phyloP scores from a whole-genome alignment of 192 early-diverging fungal species.

The Podila horticola region DNA sequence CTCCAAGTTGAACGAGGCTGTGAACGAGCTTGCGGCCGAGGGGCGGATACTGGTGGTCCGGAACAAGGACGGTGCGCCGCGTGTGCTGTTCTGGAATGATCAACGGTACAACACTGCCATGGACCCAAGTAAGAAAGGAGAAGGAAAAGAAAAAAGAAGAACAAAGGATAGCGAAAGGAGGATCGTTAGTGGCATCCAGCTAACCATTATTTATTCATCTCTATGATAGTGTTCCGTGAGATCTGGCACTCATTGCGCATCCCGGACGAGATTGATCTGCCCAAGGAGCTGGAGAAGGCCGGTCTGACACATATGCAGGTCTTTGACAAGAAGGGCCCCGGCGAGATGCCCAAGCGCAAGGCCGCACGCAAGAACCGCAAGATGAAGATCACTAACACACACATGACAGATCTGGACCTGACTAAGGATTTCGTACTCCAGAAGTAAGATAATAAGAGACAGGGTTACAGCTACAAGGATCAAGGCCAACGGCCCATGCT shows the following conservation, averaged over 20 bases:
- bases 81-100: conserved; percentile 77
- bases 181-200: background rate
- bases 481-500: too few relatives aligned
- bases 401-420: conserved; percentile 77
- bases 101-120: conserved; percentile 60
- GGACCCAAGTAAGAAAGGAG: conserved; percentile 54
- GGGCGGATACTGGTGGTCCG: conserved; percentile 70
- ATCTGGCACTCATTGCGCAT: conserved; percentile 76
- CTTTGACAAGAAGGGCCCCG: conserved; percentile 67
- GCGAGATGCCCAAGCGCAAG: conserved; percentile 63
- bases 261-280: conserved; percentile 79
- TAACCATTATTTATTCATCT: background rate
- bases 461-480: too few relatives aligned
- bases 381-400: conserved; percentile 84
- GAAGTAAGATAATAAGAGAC: conserved; percentile 10
- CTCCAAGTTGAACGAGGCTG: conserved; percentile 62
- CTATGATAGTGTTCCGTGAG: conserved; percentile 70
- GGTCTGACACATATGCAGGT: conserved; percentile 80
- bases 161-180: background rate
- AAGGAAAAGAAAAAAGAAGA: background rate
- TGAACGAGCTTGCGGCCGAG: conserved; percentile 64
- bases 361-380: conserved; percentile 69
- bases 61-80: conserved; percentile 70
- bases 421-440: conserved; percentile 73
- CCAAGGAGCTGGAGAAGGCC: conserved; percentile 74